A percentile compares a stretch with the other conserved stretches of the same genome.
These are phyloP conservation scores for Macadamia integrifolia DNA, from an alignment of 164 flowering plant species.

Conservation along the genomic window DNA sequence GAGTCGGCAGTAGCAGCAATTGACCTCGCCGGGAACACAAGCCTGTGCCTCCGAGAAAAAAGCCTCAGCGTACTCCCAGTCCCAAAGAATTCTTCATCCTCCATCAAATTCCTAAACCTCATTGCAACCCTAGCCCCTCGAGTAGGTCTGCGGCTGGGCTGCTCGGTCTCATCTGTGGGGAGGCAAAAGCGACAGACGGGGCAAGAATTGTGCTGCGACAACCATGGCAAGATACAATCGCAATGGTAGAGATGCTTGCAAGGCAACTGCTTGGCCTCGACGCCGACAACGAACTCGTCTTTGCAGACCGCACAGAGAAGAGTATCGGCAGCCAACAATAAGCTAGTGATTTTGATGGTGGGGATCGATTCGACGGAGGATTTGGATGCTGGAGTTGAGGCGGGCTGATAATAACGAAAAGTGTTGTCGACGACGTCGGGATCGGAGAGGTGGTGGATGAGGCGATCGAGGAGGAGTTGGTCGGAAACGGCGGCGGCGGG, in stretches of 20 bases:
- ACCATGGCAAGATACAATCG: conserved; percentile 72
- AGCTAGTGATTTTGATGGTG: conserved; percentile 36
- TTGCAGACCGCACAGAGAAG: conserved; percentile 59
- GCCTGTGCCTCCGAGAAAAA: conserved; percentile 35
- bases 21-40: conserved; percentile 21
- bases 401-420: conserved; percentile 3
- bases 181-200: conserved; percentile 52
- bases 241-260: conserved; percentile 60
- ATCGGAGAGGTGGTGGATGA: conserved; percentile 38
- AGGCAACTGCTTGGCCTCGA: conserved; percentile 55
- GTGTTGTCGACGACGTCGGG: conserved; percentile 17
- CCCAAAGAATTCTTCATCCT: conserved; percentile 32
- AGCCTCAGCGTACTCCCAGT: conserved; percentile 34
- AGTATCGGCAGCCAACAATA: conserved; percentile 15
- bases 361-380: conserved; percentile 37
- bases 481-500: conserved; percentile 11
- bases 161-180: conserved; percentile 22
- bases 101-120: conserved; percentile 33
- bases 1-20: conserved; percentile 4
- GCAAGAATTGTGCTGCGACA: conserved; percentile 49
- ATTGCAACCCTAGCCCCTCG: conserved; percentile 11
- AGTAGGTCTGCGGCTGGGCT: not conserved
- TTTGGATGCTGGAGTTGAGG: conserved; percentile 28
- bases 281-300: conserved; percentile 42
- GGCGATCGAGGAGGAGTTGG: conserved; percentile 37